These are phyloP conservation scores for Durio zibethinus DNA, from an alignment of 345 rosid genomes.

Conservation along the genomic window DNA sequence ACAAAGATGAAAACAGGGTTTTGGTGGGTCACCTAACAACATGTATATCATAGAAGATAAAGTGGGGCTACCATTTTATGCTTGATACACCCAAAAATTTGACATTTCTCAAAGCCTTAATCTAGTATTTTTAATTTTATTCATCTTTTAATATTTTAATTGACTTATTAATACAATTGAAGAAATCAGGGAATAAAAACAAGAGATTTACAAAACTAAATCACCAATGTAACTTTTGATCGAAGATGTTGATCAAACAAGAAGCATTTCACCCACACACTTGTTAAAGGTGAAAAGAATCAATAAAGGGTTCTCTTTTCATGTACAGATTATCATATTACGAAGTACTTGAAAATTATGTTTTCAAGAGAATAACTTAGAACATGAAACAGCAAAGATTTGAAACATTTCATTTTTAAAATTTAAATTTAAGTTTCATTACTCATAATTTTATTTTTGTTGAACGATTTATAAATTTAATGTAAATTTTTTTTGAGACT, in stretches of 20 bases:
- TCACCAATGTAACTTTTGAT: background rate
- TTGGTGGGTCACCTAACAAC: conserved; percentile 1
- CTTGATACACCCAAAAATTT: background rate
- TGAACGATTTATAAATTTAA: too few species aligned
- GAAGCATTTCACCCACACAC: background rate
- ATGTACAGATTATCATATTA: background rate
- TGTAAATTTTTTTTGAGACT: too few species aligned
- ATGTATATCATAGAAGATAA: background rate
- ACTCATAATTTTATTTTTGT: too few species aligned
- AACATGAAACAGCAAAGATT: too few species aligned
- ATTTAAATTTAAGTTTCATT: too few species aligned
- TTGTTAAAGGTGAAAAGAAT: background rate
- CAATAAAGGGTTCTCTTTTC: background rate
- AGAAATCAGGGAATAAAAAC: background rate
- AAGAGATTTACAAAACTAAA: background rate
- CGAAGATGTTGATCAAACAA: background rate
- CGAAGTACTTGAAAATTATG: background rate
- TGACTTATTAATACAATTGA: too few species aligned
- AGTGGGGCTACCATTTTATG: background rate
- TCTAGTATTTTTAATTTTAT: too few species aligned
- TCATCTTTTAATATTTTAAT: too few species aligned
- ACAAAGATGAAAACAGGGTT: background rate
- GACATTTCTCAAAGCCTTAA: background rate
- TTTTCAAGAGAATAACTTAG: too few species aligned
- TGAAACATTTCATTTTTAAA: too few species aligned